These are phyloP conservation scores for Sergeia podlipaevii DNA, from an alignment of 208 protist species.

Conservation along the genomic window DNA sequence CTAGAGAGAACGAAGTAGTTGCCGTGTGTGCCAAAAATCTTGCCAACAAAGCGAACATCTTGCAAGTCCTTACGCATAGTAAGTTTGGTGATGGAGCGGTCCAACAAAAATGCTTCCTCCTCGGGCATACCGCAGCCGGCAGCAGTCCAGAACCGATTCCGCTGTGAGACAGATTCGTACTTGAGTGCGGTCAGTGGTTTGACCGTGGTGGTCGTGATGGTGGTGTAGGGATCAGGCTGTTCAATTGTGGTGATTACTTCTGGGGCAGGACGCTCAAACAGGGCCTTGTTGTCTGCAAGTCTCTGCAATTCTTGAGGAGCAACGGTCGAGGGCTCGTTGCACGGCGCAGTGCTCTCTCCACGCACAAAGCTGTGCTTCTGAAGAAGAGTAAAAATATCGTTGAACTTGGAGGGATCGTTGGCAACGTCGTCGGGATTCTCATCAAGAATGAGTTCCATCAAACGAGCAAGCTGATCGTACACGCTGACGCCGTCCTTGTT, in stretches of 20 bases:
- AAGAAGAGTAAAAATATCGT: constrained; percentile 69
- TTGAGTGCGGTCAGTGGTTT: constrained; percentile 75
- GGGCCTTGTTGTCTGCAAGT: constrained; percentile 63
- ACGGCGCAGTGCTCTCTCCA: constrained; percentile 65
- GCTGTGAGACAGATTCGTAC: constrained; percentile 59
- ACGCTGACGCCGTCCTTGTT: constrained; percentile 88
- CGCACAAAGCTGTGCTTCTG: constrained; percentile 81
- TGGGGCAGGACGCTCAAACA: constrained; percentile 74
- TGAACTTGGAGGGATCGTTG: constrained; percentile 63
- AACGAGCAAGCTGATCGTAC: constrained; percentile 87
- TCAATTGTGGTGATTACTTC: constrained; percentile 82
- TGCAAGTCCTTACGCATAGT: constrained; percentile 82
- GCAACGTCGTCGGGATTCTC: constrained; percentile 67
- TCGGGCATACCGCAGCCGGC: constrained; percentile 75
- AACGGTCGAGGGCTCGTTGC: constrained; percentile 52
- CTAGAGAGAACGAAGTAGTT: constrained; percentile 88
- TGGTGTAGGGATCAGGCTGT: constrained; percentile 89
- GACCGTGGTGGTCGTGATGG: constrained; percentile 83
- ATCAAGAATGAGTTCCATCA: constrained; percentile 83
- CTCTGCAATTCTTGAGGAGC: constrained; percentile 63
- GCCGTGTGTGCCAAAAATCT: constrained; percentile 78
- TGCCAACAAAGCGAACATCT: constrained; percentile 89
- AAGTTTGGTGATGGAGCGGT: constrained; percentile 87
- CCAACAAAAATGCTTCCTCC: constrained; percentile 85
- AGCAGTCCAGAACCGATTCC: constrained; percentile 76